A percentile compares a stretch with the other conserved stretches of the same genome.
These are phyloP conservation scores for Phytophthora agathidicida DNA, from an alignment of 352 stramenopile genomes.

Conservation along the genomic window DNA sequence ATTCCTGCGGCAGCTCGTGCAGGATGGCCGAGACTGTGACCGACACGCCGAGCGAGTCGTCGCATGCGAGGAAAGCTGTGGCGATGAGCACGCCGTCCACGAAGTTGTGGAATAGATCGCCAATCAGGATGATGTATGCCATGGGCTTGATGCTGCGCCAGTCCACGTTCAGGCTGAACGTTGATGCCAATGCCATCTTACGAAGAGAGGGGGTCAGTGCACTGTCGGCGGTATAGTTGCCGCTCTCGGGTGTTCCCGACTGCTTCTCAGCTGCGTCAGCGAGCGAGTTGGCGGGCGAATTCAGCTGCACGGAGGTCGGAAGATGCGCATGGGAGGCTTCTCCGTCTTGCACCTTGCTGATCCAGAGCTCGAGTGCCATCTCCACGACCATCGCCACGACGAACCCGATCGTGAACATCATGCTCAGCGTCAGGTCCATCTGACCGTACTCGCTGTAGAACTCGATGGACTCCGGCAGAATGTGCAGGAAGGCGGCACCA, in stretches of 20 bases:
- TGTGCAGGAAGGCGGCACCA: constrained; percentile 75
- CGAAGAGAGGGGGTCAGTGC: neutral
- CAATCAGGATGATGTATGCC: constrained; percentile 79
- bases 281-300: constrained; percentile 3
- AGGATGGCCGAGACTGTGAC: constrained; percentile 78
- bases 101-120: constrained; percentile 91
- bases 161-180: constrained; percentile 39
- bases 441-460: constrained; percentile 62
- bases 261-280: constrained; percentile 24
- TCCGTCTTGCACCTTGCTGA: constrained; percentile 37
- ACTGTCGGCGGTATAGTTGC: constrained; percentile 20
- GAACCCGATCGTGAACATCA: constrained; percentile 71
- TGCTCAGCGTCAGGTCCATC: constrained; percentile 61
- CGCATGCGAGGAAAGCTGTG: constrained; percentile 58
- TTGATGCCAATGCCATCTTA: constrained; percentile 24
- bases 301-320: constrained; percentile 34
- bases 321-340: constrained; percentile 26
- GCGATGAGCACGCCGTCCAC: constrained; percentile 81
- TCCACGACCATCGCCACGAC: constrained; percentile 64
- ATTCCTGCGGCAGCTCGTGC: constrained; percentile 89
- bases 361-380: constrained; percentile 54
- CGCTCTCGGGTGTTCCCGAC: constrained; percentile 28
- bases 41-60: constrained; percentile 47
- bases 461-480: constrained; percentile 75
- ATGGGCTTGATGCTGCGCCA: constrained; percentile 55